These are phyloP conservation scores for Nothopassalora personata DNA, from an alignment of 2,329 filamentous ascomycete species.

Conservation along the genomic window DNA sequence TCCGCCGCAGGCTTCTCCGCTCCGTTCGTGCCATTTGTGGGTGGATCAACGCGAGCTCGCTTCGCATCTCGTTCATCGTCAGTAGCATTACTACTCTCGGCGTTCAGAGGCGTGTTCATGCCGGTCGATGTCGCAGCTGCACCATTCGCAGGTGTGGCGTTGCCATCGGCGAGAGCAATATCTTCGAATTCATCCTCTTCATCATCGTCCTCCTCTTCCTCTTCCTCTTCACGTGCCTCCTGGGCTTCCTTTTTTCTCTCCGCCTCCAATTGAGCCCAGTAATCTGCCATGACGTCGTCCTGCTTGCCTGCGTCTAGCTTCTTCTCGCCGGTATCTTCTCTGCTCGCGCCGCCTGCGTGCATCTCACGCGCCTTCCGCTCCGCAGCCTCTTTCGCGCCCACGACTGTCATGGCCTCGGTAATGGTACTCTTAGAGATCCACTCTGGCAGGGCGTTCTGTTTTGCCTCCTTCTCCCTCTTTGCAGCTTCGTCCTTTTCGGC, in stretches of 20 bases:
- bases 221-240: conserved; percentile 42
- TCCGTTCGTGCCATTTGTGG: conserved; percentile 22
- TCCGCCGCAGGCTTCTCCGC: conserved; percentile 24
- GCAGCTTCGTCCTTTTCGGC: conserved; percentile 29
- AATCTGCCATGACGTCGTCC: conserved; percentile 57
- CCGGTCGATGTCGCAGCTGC: conserved; percentile 26
- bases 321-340: conserved; percentile 41
- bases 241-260: conserved; percentile 48
- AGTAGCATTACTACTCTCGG: conserved; percentile 30
- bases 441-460: conserved; percentile 33
- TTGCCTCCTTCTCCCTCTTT: conserved; percentile 31
- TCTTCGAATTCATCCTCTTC: conserved; percentile 51
- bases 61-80: conserved; percentile 51
- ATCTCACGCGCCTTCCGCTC: conserved; percentile 37
- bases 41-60: conserved; percentile 52
- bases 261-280: conserved; percentile 61
- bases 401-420: conserved; percentile 43
- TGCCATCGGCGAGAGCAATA: conserved; percentile 37
- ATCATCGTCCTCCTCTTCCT: conserved; percentile 49
- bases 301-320: conserved; percentile 32
- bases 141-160: conserved; percentile 27
- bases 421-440: conserved; percentile 36
- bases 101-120: conserved; percentile 20
- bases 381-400: conserved; percentile 32
- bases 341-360: conserved; percentile 38